A percentile compares a stretch with the other conserved stretches of the same genome.
Evolutionary conservation across 2,329 filamentous ascomycete species (phyloP).

Genomic region (Apiospora hydei): DNA sequence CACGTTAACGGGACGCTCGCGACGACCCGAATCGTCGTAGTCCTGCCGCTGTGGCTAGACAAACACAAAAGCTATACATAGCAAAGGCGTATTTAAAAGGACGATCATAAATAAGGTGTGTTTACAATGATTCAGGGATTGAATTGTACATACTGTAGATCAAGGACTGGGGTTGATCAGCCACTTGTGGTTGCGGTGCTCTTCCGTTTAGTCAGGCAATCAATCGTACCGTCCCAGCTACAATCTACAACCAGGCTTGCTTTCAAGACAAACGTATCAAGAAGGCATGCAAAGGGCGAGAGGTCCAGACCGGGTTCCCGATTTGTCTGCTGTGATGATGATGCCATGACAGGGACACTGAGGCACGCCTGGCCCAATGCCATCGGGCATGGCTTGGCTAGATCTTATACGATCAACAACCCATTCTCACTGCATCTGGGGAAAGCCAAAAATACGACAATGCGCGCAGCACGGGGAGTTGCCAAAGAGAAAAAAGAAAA

Average conservation of each 20-base stretch:
- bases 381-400: slow-evolving; percentile 11
- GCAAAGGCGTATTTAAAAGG: not conserved
- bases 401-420: not conserved
- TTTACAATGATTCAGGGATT: not conserved
- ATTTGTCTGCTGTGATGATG: not conserved
- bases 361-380: not conserved
- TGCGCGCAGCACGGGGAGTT: not conserved
- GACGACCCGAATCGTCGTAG: not conserved
- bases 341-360: not conserved
- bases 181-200: not conserved
- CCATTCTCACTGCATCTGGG: not conserved
- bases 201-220: not conserved
- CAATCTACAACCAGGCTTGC: not conserved
- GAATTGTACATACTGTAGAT: not conserved
- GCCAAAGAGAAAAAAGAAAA: not conserved
- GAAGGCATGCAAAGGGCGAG: not conserved
- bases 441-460: not conserved
- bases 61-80: not conserved
- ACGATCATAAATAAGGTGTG: not conserved
- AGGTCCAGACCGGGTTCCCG: not conserved
- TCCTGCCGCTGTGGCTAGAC: not conserved
- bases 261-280: not conserved
- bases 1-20: not conserved
- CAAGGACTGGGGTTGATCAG: not conserved
- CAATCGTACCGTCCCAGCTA: too few relatives aligned